phyloP scores from a whole-genome alignment of 1,284 basidiomycete genomes.

The Ustilago shanxiensis region DNA sequence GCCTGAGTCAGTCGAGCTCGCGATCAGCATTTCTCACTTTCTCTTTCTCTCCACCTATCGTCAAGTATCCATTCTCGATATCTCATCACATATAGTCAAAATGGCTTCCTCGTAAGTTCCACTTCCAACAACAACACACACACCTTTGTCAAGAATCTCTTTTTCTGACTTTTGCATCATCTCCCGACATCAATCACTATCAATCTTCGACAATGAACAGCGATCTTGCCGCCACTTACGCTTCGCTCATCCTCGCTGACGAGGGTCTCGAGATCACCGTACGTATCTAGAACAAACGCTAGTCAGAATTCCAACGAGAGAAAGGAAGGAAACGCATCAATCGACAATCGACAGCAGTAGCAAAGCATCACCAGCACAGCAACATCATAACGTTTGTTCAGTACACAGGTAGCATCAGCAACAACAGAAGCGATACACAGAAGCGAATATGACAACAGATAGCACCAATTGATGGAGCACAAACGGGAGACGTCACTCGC shows the following conservation, averaged over 20 bases:
- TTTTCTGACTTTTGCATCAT: conserved; percentile 13
- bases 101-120: conserved; percentile 56
- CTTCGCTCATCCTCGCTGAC: conserved; percentile 87
- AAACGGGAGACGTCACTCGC: no score
- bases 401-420: conserved; percentile 1
- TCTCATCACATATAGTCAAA: conserved; percentile 48
- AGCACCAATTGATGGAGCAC: no score
- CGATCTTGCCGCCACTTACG: conserved; percentile 75
- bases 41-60: conserved; percentile 39
- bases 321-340: not conserved
- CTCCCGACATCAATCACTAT: not conserved
- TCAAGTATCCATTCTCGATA: conserved; percentile 48
- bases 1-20: conserved; percentile 38
- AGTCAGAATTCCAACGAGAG: not conserved
- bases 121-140: not conserved
- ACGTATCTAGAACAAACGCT: conserved; percentile 71
- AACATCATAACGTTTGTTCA: no score
- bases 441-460: no score
- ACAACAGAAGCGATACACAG: not conserved
- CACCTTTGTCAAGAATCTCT: conserved; percentile 2
- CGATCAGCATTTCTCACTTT: conserved; percentile 26
- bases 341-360: conserved; percentile 9
- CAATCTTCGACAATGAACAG: conserved; percentile 26
- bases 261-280: conserved; percentile 91
- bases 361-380: no score